phyloP scores from a whole-genome alignment of 2,329 filamentous ascomycete species.

The Claviceps sorghi region DNA sequence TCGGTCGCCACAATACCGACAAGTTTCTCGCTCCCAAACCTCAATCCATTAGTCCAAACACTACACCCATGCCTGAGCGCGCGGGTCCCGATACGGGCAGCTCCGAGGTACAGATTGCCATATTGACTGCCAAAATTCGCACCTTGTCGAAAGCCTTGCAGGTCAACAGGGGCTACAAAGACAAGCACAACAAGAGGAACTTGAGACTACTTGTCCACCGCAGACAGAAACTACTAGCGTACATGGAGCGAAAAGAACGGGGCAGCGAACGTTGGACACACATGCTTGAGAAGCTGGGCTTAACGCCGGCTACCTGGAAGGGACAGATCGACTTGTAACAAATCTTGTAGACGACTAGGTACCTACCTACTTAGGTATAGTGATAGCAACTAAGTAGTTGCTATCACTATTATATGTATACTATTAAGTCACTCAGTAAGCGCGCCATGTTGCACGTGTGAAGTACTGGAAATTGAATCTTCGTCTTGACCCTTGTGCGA shows the following conservation, averaged over 20 bases:
- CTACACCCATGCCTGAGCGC: slow-evolving; percentile 33
- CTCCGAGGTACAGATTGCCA: slow-evolving; percentile 93
- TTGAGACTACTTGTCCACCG: slow-evolving; percentile 72
- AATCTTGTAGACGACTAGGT: slow-evolving; percentile 25
- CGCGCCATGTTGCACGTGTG: background rate
- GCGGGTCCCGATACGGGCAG: slow-evolving; percentile 89
- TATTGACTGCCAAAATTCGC: slow-evolving; percentile 86
- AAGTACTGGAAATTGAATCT: background rate
- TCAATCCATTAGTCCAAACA: slow-evolving; percentile 27
- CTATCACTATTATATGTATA: slow-evolving; percentile 32
- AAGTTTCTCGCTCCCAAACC: slow-evolving; percentile 47
- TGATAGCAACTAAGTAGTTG: too few species aligned
- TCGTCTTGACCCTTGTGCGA: slow-evolving; percentile 9
- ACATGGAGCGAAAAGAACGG: slow-evolving; percentile 77
- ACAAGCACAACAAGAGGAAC: slow-evolving; percentile 91
- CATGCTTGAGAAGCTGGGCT: slow-evolving; percentile 66
- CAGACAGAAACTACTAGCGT: slow-evolving; percentile 75
- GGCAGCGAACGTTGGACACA: slow-evolving; percentile 84
- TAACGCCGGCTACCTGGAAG: slow-evolving; percentile 82
- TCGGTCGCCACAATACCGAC: slow-evolving; percentile 87
- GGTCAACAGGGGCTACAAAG: slow-evolving; percentile 54
- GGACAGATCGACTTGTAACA: slow-evolving; percentile 52
- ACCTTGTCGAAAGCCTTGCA: slow-evolving; percentile 60
- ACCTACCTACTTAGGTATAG: background rate
- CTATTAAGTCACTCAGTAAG: slow-evolving; percentile 21